These are phyloP conservation scores for Eimeria maxima DNA, from an alignment of 169 alveolate genomes.

Conservation along the genomic window DNA sequence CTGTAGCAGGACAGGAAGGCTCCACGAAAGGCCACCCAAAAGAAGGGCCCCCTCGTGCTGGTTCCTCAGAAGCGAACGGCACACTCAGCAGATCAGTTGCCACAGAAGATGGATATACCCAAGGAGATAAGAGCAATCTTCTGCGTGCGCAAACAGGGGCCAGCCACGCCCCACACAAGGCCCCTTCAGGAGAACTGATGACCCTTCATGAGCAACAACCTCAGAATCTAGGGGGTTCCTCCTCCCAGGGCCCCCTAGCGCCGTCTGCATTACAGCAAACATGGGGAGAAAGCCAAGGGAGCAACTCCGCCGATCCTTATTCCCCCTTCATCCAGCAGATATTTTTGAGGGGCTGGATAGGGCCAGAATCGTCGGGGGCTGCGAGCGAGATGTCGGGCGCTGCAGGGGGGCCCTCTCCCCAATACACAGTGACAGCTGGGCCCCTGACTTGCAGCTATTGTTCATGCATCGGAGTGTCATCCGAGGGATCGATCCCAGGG, in stretches of 20 bases:
- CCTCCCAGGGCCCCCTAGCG: background rate
- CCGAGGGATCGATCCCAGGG: background rate
- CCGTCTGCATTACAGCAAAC: background rate
- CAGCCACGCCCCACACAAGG: background rate
- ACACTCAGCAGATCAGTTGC: background rate
- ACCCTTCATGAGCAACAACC: background rate
- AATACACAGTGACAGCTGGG: background rate
- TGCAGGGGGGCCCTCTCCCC: background rate
- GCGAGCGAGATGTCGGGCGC: background rate
- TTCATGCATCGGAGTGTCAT: background rate
- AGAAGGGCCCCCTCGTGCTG: background rate
- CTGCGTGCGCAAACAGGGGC: background rate
- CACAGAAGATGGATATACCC: background rate
- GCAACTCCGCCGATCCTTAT: constrained; percentile 4
- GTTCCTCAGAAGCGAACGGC: too few relatives aligned
- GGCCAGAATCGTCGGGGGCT: background rate
- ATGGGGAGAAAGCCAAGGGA: background rate
- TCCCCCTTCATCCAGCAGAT: background rate
- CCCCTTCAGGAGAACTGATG: background rate
- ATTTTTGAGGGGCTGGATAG: background rate
- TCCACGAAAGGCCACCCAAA: background rate
- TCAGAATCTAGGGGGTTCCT: background rate
- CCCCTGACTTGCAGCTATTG: background rate
- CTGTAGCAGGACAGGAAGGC: background rate
- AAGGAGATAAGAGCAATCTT: background rate